Conservation (phyloP, 2,329 filamentous ascomycete species). For the Aspergillus phoenicis region DNA sequence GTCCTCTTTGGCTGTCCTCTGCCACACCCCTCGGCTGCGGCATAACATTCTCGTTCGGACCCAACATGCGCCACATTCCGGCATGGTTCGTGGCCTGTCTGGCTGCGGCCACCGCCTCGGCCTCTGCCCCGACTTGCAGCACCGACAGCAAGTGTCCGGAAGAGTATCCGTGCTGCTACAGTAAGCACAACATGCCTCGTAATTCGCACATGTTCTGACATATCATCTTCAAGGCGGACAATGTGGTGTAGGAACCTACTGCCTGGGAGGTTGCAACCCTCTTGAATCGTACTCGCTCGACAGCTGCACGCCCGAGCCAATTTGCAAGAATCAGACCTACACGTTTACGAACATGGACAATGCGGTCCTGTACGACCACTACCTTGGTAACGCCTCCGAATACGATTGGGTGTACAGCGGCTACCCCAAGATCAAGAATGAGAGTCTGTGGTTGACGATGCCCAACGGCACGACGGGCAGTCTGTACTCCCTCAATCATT, state of each 20-base stretch:
- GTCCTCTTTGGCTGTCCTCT: neutral
- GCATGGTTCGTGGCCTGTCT: conserved; percentile 1
- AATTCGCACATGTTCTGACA: neutral
- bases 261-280: conserved; percentile 9
- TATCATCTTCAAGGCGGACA: neutral
- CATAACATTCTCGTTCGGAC: neutral
- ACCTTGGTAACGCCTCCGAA: conserved; percentile 4
- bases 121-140: conserved; percentile 1
- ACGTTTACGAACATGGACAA: conserved; percentile 2
- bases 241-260: conserved; percentile 7
- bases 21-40: neutral
- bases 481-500: conserved; percentile 2
- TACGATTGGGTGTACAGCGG: conserved; percentile 7
- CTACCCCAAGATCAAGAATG: conserved; percentile 6
- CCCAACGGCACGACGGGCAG: conserved; percentile 10
- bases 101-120: conserved; percentile 1
- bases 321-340: conserved; percentile 11
- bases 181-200: neutral
- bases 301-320: conserved; percentile 1
- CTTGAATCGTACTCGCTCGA: conserved; percentile 4
- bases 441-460: conserved; percentile 8
- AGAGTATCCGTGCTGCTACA: conserved; percentile 4
- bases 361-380: neutral
- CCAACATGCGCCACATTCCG: neutral
- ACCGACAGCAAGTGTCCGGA: conserved; percentile 8